These are phyloP conservation scores for Gnetum montanum DNA, from an alignment of 75 land plant genomes.

Conservation along the genomic window DNA sequence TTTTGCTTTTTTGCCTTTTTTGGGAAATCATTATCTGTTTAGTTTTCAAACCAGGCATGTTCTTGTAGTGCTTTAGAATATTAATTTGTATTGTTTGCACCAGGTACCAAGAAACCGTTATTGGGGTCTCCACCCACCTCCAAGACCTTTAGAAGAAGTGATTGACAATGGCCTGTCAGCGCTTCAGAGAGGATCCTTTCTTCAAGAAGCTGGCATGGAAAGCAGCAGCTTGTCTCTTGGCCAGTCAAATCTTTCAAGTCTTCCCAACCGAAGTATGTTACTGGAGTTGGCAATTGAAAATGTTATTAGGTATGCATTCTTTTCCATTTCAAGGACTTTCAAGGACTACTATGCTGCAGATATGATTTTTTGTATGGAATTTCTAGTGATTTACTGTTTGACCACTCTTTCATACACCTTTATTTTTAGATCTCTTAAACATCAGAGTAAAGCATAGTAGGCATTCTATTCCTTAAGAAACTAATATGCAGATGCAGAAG, in stretches of 20 bases:
- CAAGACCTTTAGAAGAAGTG: conserved; percentile 65
- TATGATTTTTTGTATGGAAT: too few species aligned
- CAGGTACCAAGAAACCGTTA: conserved; percentile 94
- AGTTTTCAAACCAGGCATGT: not conserved
- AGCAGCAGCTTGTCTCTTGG: conserved; percentile 16
- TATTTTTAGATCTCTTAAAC: too few species aligned
- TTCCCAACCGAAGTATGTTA: conserved; percentile 46
- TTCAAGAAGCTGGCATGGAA: conserved; percentile 62
- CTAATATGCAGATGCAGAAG: too few species aligned
- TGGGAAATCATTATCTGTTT: too few species aligned
- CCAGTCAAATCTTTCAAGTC: conserved; percentile 33
- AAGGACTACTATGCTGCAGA: too few species aligned
- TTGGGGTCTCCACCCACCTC: conserved; percentile 99
- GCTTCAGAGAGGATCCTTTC: conserved; percentile 71
- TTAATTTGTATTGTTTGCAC: not conserved
- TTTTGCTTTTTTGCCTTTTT: too few species aligned
- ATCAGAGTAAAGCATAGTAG: too few species aligned
- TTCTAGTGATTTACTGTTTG: too few species aligned
- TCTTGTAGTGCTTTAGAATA: not conserved
- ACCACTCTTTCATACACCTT: too few species aligned
- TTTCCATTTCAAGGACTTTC: too few species aligned
- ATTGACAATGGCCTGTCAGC: conserved; percentile 74
- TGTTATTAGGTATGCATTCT: conserved; percentile 46
- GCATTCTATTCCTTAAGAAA: too few species aligned
- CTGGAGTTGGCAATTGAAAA: conserved; percentile 50